phyloP scores from a whole-genome alignment of 768 basidiomycete species.

The Boletales sp. region DNA sequence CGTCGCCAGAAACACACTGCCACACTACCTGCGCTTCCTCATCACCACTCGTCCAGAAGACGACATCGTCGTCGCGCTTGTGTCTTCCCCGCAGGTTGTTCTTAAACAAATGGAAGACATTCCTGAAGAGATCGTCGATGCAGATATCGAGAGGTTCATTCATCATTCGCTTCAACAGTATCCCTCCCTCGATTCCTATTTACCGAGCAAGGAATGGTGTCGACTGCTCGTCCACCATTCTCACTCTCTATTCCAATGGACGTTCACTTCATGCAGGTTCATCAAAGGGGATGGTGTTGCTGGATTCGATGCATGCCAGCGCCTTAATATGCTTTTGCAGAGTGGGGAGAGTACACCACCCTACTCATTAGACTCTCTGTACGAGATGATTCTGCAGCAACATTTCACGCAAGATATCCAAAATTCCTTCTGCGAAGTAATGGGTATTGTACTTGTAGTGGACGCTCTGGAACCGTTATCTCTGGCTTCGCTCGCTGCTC shows the following conservation, averaged over 20 bases:
- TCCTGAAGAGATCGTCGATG: neutral
- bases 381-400: neutral
- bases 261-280: neutral
- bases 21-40: slow-evolving; percentile 3
- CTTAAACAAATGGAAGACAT: neutral
- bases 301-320: neutral
- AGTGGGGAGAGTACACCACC: neutral
- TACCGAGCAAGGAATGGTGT: neutral
- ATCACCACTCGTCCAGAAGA: slow-evolving; percentile 18
- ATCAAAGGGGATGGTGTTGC: neutral
- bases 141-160: slow-evolving; percentile 1
- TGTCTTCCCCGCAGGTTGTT: neutral
- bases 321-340: neutral
- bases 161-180: neutral
- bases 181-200: neutral
- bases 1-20: too few relatives aligned
- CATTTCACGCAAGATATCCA: neutral
- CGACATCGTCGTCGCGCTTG: slow-evolving; percentile 1
- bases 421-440: neutral
- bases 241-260: too few relatives aligned
- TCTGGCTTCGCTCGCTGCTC: neutral
- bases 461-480: neutral
- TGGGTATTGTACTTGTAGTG: neutral
- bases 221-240: too few relatives aligned
- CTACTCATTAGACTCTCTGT: neutral